These are phyloP conservation scores for Rhazya stricta DNA, from an alignment of 257 asterid genomes.

Conservation along the genomic window DNA sequence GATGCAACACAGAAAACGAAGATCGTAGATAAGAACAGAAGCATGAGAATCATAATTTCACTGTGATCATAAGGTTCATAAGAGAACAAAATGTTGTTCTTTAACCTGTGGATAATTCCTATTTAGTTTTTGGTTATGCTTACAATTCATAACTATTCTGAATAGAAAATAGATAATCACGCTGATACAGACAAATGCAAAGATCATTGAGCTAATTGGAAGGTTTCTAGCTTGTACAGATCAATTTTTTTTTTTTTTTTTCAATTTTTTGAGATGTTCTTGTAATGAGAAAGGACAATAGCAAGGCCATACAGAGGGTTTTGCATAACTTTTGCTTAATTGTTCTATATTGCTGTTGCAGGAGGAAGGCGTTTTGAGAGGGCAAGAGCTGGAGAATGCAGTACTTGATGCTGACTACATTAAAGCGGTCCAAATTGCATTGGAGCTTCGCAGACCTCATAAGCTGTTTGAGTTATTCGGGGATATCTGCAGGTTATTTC, in stretches of 20 bases:
- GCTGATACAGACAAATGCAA: not conserved
- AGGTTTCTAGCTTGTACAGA: not conserved
- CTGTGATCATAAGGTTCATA: too few species aligned
- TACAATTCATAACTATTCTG: not conserved
- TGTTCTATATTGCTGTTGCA: conserved; percentile 33
- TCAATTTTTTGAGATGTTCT: not conserved
- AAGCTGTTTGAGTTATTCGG: conserved; percentile 68
- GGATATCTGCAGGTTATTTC: conserved; percentile 63
- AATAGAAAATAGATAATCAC: not conserved
- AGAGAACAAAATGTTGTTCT: too few species aligned
- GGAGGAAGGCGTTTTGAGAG: conserved; percentile 85
- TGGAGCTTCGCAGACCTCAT: conserved; percentile 88
- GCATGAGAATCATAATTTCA: too few species aligned
- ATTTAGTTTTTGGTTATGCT: too few species aligned
- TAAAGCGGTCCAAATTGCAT: conserved; percentile 79
- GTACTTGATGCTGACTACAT: conserved; percentile 65
- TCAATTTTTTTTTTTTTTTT: not conserved
- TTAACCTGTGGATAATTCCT: not conserved
- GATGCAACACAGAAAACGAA: too few species aligned
- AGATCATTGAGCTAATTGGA: not conserved
- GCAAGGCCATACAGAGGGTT: not conserved
- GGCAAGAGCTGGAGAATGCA: conserved; percentile 94
- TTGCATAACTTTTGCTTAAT: not conserved
- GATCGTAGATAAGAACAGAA: too few species aligned
- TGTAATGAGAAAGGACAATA: not conserved